phyloP scores from a whole-genome alignment of 352 stramenopile species.

The Phytophthora constricta region DNA sequence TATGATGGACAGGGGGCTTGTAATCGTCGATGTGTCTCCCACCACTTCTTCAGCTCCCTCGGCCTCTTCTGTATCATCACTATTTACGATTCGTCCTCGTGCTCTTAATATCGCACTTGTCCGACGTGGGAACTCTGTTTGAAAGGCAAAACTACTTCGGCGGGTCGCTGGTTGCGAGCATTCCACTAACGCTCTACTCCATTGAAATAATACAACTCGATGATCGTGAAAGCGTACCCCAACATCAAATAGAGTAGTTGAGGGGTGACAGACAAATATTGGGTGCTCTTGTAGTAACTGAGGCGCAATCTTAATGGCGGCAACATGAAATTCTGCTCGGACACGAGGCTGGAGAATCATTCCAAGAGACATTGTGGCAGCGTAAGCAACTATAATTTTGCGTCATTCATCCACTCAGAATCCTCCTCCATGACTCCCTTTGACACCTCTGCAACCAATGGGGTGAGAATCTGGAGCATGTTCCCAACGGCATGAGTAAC shows the following conservation, averaged over 20 bases:
- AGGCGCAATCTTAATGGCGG: slow-evolving; percentile 34
- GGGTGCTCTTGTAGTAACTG: slow-evolving; percentile 30
- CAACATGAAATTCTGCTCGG: slow-evolving; percentile 39
- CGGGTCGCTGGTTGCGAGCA: slow-evolving; percentile 7
- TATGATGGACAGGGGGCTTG: slow-evolving; percentile 37
- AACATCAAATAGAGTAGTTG: slow-evolving; percentile 50
- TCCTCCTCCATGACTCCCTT: slow-evolving; percentile 38
- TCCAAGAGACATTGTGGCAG: slow-evolving; percentile 41
- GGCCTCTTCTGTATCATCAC: slow-evolving; percentile 26
- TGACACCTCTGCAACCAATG: slow-evolving; percentile 44
- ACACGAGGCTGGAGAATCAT: slow-evolving; percentile 35
- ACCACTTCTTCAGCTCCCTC: slow-evolving; percentile 27
- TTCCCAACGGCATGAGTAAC: slow-evolving; percentile 54
- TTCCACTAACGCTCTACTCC: slow-evolving; percentile 25
- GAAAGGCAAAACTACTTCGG: slow-evolving; percentile 35
- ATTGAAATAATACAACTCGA: slow-evolving; percentile 35
- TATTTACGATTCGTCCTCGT: slow-evolving; percentile 28
- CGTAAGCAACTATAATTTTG: slow-evolving; percentile 50
- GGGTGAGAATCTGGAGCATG: slow-evolving; percentile 48
- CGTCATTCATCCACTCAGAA: slow-evolving; percentile 26
- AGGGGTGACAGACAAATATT: slow-evolving; percentile 21
- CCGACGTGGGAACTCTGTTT: slow-evolving; percentile 31
- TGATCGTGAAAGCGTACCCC: slow-evolving; percentile 45
- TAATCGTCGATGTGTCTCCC: slow-evolving; percentile 30
- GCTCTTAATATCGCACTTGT: slow-evolving; percentile 39